A percentile compares a stretch with the other conserved stretches of the same genome.
phyloP scores from a whole-genome alignment of 2,329 filamentous ascomycete genomes.

The Emergomyces africanus region DNA sequence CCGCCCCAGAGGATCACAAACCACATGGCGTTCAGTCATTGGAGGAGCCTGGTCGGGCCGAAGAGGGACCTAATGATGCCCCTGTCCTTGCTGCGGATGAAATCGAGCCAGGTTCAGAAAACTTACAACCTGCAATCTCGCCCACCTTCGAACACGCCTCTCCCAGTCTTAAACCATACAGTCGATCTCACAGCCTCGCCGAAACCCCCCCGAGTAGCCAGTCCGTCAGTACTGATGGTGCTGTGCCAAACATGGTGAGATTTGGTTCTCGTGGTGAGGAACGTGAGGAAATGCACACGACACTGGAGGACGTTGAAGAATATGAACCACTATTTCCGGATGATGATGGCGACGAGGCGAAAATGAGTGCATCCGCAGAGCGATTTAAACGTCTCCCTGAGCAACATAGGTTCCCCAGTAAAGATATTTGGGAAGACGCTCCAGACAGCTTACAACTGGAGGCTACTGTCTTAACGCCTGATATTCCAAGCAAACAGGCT shows the following conservation, averaged over 20 bases:
- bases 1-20: conserved; percentile 36
- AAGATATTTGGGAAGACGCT: conserved; percentile 95
- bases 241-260: conserved; percentile 39
- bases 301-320: conserved; percentile 77
- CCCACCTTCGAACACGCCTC: conserved; percentile 44
- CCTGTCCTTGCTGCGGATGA: conserved; percentile 88
- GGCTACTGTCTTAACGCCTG: conserved; percentile 74
- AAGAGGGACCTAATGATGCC: conserved; percentile 48
- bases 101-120: conserved; percentile 54
- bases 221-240: conserved; percentile 50
- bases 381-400: conserved; percentile 40
- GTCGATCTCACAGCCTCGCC: conserved; percentile 41
- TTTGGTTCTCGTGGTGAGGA: conserved; percentile 43
- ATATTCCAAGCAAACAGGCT: conserved; percentile 35
- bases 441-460: conserved; percentile 67
- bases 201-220: conserved; percentile 53
- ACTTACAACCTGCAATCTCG: conserved; percentile 69
- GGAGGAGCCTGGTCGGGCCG: conserved; percentile 25
- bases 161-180: conserved; percentile 38
- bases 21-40: conserved; percentile 31
- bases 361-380: conserved; percentile 39
- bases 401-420: conserved; percentile 69
- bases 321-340: conserved; percentile 90
- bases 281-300: conserved; percentile 44
- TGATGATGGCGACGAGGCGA: conserved; percentile 51